These are phyloP conservation scores for Diplocarpon rosae DNA, from an alignment of 2,329 filamentous ascomycete species.

Conservation along the genomic window DNA sequence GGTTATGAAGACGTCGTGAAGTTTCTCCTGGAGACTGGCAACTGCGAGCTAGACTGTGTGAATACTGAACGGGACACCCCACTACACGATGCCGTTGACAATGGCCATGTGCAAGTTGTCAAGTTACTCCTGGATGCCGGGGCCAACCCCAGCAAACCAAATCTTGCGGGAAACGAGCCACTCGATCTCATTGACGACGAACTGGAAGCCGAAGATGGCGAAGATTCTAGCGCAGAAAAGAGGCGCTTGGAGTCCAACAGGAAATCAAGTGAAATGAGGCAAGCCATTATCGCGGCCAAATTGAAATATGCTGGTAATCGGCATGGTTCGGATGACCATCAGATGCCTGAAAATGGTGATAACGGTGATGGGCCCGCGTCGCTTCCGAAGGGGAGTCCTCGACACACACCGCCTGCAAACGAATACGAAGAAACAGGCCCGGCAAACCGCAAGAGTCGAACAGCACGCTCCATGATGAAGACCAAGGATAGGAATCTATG, in stretches of 20 bases:
- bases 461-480: constrained; percentile 46
- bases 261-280: constrained; percentile 52
- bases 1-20: constrained; percentile 81
- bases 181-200: constrained; percentile 63
- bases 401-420: constrained; percentile 39
- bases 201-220: constrained; percentile 8
- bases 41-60: constrained; percentile 57
- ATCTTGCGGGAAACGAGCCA: constrained; percentile 86
- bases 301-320: constrained; percentile 38
- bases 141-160: constrained; percentile 83
- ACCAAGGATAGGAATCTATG: constrained; percentile 54
- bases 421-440: constrained; percentile 8
- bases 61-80: constrained; percentile 85
- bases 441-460: constrained; percentile 37
- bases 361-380: constrained; percentile 29
- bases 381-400: constrained; percentile 46
- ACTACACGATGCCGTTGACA: constrained; percentile 91
- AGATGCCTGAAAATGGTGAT: constrained; percentile 29
- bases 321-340: constrained; percentile 47
- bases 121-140: constrained; percentile 73
- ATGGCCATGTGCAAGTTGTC: constrained; percentile 82
- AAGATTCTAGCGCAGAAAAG: constrained; percentile 42
- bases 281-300: constrained; percentile 51
- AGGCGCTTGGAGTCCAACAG: constrained; percentile 5
- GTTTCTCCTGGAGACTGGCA: constrained; percentile 69